Percentiles rank a stretch among this genome's conserved stretches.
phyloP scores from a whole-genome alignment of 352 stramenopile genomes.

The Phytopythium delawarense region DNA sequence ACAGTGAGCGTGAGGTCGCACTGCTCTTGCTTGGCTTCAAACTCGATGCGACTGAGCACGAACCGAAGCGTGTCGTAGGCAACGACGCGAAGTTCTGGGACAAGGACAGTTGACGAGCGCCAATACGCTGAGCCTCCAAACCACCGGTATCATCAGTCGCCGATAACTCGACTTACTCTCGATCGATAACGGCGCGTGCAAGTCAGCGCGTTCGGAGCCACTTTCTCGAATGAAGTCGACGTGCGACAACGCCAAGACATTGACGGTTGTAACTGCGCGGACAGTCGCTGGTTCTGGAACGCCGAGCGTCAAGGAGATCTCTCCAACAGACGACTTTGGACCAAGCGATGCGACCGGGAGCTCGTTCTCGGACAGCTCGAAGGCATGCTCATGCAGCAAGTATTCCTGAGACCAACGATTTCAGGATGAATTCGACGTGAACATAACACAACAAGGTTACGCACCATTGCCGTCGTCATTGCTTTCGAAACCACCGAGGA shows the following conservation, averaged over 20 bases:
- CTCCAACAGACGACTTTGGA: conserved; percentile 27
- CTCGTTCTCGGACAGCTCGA: conserved; percentile 20
- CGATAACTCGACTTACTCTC: conserved; percentile 14
- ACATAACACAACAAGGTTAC: not conserved
- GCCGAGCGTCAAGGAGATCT: conserved; percentile 34
- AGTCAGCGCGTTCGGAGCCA: not conserved
- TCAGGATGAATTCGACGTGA: not conserved
- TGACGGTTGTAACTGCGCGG: conserved; percentile 28
- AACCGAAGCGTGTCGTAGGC: conserved; percentile 52
- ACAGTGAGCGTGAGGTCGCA: conserved; percentile 37
- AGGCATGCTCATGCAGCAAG: conserved; percentile 24
- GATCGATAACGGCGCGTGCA: conserved; percentile 8
- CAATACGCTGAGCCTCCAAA: not conserved
- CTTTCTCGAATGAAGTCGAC: conserved; percentile 39
- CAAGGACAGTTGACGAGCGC: not conserved
- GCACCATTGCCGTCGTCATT: conserved; percentile 5
- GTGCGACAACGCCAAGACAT: conserved; percentile 23
- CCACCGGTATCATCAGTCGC: not conserved
- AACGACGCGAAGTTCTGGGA: conserved; percentile 35
- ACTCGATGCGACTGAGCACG: conserved; percentile 42
- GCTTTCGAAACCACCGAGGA: not conserved
- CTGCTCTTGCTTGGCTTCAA: conserved; percentile 35
- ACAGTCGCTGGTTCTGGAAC: conserved; percentile 33
- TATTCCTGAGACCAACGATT: not conserved
- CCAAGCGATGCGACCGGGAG: conserved; percentile 33